phyloP scores from a whole-genome alignment of 306 rosid genomes.

The Cyclanthera cordifolia region DNA sequence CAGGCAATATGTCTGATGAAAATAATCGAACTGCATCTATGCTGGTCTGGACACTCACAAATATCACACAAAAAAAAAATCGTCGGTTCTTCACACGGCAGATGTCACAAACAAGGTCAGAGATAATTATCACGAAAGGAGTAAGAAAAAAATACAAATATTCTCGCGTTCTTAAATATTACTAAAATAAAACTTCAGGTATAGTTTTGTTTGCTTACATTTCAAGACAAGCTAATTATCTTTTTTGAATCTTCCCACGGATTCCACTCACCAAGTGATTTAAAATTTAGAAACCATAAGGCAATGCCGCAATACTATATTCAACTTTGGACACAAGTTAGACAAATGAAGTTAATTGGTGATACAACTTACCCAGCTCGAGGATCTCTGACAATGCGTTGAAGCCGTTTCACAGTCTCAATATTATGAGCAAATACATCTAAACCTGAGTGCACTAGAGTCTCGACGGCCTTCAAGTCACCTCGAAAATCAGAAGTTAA shows the following conservation, averaged over 20 bases:
- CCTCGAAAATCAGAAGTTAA: constrained; percentile 95
- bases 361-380: constrained; percentile 71
- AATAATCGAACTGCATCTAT: too few relatives aligned
- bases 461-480: constrained; percentile 62
- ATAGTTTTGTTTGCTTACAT: background rate
- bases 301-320: too few relatives aligned
- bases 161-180: background rate
- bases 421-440: constrained; percentile 94
- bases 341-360: background rate
- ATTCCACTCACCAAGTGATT: too few relatives aligned
- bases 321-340: background rate
- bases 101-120: background rate
- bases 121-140: background rate
- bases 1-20: too few relatives aligned
- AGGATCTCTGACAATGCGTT: constrained; percentile 89
- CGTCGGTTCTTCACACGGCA: background rate
- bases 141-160: background rate
- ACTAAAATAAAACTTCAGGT: background rate
- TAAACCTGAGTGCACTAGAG: constrained; percentile 69
- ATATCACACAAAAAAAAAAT: too few relatives aligned
- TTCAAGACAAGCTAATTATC: too few relatives aligned
- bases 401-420: constrained; percentile 93
- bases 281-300: too few relatives aligned
- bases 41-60: too few relatives aligned
- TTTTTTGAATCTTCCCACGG: too few relatives aligned